Conservation (phyloP, 2,329 filamentous ascomycete species). For the Cladophialophora exuberans region DNA sequence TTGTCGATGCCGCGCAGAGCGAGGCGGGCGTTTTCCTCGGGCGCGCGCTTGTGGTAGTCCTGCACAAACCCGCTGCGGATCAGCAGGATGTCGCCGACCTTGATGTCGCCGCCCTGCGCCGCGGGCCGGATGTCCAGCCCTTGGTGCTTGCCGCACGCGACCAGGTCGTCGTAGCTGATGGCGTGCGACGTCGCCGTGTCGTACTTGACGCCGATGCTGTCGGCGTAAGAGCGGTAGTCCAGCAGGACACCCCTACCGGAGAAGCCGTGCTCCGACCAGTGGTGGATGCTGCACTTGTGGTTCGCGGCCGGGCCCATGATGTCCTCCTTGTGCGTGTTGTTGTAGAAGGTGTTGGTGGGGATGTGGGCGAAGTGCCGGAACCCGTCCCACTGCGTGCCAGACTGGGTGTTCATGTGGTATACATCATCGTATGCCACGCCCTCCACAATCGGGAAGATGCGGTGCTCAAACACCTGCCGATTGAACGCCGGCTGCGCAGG, state of each 20-base stretch:
- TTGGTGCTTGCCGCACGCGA: constrained; percentile 62
- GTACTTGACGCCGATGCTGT: constrained; percentile 54
- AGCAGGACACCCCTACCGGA: constrained; percentile 48
- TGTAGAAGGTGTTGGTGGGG: constrained; percentile 44
- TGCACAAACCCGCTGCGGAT: constrained; percentile 67
- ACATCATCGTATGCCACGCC: constrained; percentile 49
- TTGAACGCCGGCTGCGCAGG: constrained; percentile 58
- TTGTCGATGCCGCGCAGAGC: constrained; percentile 37
- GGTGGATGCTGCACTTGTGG: constrained; percentile 47
- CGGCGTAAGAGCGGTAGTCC: constrained; percentile 51
- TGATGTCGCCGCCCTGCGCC: constrained; percentile 58
- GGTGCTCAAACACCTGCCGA: constrained; percentile 58
- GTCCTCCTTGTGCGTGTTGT: constrained; percentile 43
- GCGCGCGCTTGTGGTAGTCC: constrained; percentile 54
- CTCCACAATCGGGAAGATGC: constrained; percentile 50
- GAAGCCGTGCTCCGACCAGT: constrained; percentile 48
- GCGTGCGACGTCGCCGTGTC: constrained; percentile 57
- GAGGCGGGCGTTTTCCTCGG: constrained; percentile 39
- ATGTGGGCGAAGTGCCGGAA: constrained; percentile 52
- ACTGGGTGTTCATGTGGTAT: constrained; percentile 53
- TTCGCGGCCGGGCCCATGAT: constrained; percentile 41
- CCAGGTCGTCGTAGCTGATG: constrained; percentile 60
- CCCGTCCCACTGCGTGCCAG: constrained; percentile 55
- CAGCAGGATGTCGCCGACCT: constrained; percentile 67
- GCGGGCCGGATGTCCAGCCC: constrained; percentile 63